Evolutionary conservation across 2,329 filamentous ascomycete species (phyloP), one percentile per base, ranked within the genome.

Genomic region (Penicillium corylophilum): DNA sequence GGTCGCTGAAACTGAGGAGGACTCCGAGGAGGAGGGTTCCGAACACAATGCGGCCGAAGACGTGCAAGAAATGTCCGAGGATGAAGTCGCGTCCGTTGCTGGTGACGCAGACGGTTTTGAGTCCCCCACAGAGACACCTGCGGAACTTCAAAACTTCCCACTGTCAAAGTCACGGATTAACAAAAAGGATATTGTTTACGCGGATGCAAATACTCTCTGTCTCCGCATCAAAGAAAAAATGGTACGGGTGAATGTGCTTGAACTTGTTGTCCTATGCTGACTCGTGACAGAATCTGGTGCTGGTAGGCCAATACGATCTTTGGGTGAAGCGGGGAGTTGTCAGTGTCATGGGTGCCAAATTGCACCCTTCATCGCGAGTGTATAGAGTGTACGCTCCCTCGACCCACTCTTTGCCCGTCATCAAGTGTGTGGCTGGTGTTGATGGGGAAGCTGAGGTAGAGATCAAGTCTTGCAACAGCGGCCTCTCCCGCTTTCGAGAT

Each of bases 291-390:
- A 77, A 70, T 33, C 76, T 68, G 24, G 69, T 71, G 7, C 45
- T 77, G 5, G 44, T 77, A n/a, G 83, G 83, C 12, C 75, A 78
- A 39, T 85, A 82, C 60, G 76, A 82, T 51, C 63, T 86, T n/a
- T 77, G 77, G 68, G 78, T 86, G 5, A 74, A 78, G 40, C 72
- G 75, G 60, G 83, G 83, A 12, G 74, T 81, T 23, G 68, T 84
- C 29, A 80, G 77, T 43, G 63, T 85, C 43, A 80, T 82, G 64
- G 83, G 83, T 29, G 81, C 82, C n/a, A 79, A 81, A 36, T 59
- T 86, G 9, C 73, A 76, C 49, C 73, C 78, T 12, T 74, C 75
- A 2, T 62, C 72, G 7, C 59, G 60, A 12, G 42, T 70, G 1
- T 75, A 79, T 58, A 71, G 78, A 50, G 75, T 83, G 7, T 82